Base-by-base conservation (phyloP, 176 grass and related monocot genomes). In the Oryza glumipatula region DNA sequence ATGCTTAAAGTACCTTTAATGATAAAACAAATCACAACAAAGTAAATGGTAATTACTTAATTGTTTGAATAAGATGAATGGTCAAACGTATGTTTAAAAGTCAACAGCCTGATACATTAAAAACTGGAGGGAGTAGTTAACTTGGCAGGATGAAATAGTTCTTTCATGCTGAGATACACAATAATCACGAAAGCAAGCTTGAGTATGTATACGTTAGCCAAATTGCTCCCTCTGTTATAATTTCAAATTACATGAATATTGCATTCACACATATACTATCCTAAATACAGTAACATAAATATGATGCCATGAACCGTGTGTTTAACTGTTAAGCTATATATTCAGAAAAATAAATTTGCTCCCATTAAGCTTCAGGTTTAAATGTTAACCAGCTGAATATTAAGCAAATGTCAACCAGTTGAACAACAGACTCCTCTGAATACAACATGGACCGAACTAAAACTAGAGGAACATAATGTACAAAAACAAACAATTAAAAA, bases 161-260 rank as follows among this genome's bases (percentile, higher is more conserved):
- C 72, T 81, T 76, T 41, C 49, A 67, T 68, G 23, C 63, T 68
- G 12, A 84, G 24, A 33, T 48, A 21, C 6, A 83, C 15, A 68
- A 75, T 33, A 60, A 60, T 76, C 12, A 68, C 26, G 1, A 36
- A 44, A 11, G 67, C 26, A 32, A 72, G 23, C 16, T 63, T 47
- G 43, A 23, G 5, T n/a, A 77, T 23, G n/a, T 2, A 84, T 41
- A 28, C 6, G 22, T 48, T 5, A 30, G 35, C 22, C 56, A 73
- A 72, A 73, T 24, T 41, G 5, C 21, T 32, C 22, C 71, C 35
- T 39, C 33, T 7, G 13, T 24, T 65, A 78, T 58, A 64, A 41
- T 8, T 58, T 65, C 16, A 21, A 41, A 44, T 65, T 7, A 65
- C 56, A 64, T 6, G 6, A 41, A 60, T 44, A 81, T 63, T 61